Evolutionary conservation across 805 yeast species (phyloP).

Genomic region (Saccharomyces eubayanus): DNA sequence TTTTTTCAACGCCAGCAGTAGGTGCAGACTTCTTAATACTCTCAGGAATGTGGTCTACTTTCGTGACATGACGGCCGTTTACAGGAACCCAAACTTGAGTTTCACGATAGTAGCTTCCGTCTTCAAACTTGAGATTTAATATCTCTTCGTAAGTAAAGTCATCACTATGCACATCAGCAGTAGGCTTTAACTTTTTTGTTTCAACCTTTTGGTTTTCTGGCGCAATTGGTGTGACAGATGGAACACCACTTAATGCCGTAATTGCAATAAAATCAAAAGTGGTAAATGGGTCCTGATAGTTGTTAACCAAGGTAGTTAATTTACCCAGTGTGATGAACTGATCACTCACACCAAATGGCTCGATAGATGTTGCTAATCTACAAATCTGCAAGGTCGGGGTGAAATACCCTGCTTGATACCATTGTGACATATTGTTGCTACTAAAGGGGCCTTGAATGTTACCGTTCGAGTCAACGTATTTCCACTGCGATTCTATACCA

Average conservation of each 20-base stretch:
- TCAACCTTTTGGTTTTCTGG: not conserved
- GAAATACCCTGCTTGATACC: slow-evolving; percentile 63
- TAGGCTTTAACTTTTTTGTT: not conserved
- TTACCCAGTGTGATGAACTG: slow-evolving; percentile 22
- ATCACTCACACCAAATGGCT: slow-evolving; percentile 25
- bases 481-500: slow-evolving; percentile 52
- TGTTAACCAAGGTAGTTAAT: slow-evolving; percentile 16
- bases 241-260: not conserved
- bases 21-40: not conserved
- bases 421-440: slow-evolving; percentile 66
- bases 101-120: slow-evolving; percentile 24
- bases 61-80: slow-evolving; percentile 1
- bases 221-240: slow-evolving; percentile 1
- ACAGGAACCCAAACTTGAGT: slow-evolving; percentile 22
- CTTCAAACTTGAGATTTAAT: slow-evolving; percentile 15
- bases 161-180: slow-evolving; percentile 10
- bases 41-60: not conserved
- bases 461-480: slow-evolving; percentile 62
- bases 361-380: slow-evolving; percentile 32
- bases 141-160: slow-evolving; percentile 25
- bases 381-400: slow-evolving; percentile 48
- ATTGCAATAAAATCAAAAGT: slow-evolving; percentile 15
- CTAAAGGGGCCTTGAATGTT: slow-evolving; percentile 77
- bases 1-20: not conserved
- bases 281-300: slow-evolving; percentile 22